phyloP scores from a whole-genome alignment of 352 stramenopile genomes.

The Globisporangium spinosum region DNA sequence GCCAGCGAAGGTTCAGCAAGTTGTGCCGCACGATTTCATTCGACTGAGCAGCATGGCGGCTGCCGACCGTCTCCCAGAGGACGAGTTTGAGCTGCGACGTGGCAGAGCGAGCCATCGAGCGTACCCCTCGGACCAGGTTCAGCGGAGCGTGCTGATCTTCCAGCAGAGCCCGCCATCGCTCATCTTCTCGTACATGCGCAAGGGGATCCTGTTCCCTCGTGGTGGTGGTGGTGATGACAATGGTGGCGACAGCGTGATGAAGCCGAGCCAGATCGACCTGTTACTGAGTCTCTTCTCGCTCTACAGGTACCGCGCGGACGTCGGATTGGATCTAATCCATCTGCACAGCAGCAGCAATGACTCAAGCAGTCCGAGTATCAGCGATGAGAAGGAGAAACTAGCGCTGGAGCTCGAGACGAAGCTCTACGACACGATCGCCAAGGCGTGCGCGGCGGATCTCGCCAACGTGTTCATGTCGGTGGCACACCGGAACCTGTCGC shows the following conservation, averaged over 20 bases:
- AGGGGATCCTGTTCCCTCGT: conserved; percentile 28
- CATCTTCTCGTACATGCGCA: conserved; percentile 58
- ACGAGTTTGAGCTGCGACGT: conserved; percentile 55
- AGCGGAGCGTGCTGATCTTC: conserved; percentile 53
- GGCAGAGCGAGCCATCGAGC: not conserved
- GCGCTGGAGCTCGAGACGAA: conserved; percentile 69
- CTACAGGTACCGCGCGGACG: conserved; percentile 83
- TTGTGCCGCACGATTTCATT: conserved; percentile 32
- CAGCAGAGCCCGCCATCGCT: conserved; percentile 75
- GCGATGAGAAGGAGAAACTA: conserved; percentile 43
- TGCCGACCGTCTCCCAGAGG: conserved; percentile 39
- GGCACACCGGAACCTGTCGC: conserved; percentile 51
- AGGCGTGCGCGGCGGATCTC: conserved; percentile 59
- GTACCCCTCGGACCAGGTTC: conserved; percentile 5
- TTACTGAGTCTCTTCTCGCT: conserved; percentile 79
- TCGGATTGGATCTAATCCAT: conserved; percentile 50
- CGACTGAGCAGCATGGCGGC: conserved; percentile 40
- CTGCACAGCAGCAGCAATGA: conserved; percentile 9
- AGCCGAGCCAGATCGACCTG: conserved; percentile 63
- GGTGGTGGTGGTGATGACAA: not conserved
- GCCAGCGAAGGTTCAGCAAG: conserved; percentile 1
- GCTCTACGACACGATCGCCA: conserved; percentile 70
- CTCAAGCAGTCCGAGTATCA: not conserved
- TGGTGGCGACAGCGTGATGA: conserved; percentile 20
- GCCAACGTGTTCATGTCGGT: conserved; percentile 55